Conservation (phyloP, 768 basidiomycete genomes). For the Tephrocybe sp. region DNA sequence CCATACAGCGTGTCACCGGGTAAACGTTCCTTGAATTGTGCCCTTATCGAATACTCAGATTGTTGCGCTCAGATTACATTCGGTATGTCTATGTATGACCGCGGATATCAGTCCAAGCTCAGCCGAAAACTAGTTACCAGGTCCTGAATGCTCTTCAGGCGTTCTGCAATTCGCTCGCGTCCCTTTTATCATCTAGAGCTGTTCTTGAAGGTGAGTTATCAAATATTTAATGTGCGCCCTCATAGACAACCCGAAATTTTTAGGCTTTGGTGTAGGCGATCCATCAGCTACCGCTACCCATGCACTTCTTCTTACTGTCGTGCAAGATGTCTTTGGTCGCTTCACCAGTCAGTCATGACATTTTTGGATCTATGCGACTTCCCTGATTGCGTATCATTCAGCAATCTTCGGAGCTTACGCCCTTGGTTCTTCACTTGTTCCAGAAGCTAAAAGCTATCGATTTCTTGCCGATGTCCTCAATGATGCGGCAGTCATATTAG, state of each 20-base stretch:
- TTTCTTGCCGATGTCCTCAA: slow-evolving; percentile 68
- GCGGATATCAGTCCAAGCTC: not conserved
- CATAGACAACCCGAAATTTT: not conserved
- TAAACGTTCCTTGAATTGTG: slow-evolving; percentile 20
- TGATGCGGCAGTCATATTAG: slow-evolving; percentile 58
- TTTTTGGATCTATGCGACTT: not conserved
- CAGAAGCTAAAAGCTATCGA: slow-evolving; percentile 72
- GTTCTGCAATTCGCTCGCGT: slow-evolving; percentile 67
- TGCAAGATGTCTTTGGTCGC: slow-evolving; percentile 65
- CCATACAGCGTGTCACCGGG: slow-evolving; percentile 63
- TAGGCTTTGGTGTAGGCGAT: slow-evolving; percentile 72
- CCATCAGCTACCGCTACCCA: slow-evolving; percentile 65
- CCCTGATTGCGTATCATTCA: slow-evolving; percentile 21
- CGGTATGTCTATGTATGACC: slow-evolving; percentile 34
- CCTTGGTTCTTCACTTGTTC: slow-evolving; percentile 62
- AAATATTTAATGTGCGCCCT: not conserved
- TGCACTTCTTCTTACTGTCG: slow-evolving; percentile 61
- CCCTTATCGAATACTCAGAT: not conserved
- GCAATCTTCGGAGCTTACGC: slow-evolving; percentile 65
- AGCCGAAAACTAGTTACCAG: slow-evolving; percentile 52
- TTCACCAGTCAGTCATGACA: slow-evolving; percentile 50
- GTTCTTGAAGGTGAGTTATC: slow-evolving; percentile 55
- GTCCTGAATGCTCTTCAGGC: slow-evolving; percentile 66
- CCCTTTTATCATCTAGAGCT: slow-evolving; percentile 64
- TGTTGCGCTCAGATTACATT: slow-evolving; percentile 47